These are phyloP conservation scores for Gypsophila paniculata DNA, from an alignment of 179 eudicot genomes.

Conservation along the genomic window DNA sequence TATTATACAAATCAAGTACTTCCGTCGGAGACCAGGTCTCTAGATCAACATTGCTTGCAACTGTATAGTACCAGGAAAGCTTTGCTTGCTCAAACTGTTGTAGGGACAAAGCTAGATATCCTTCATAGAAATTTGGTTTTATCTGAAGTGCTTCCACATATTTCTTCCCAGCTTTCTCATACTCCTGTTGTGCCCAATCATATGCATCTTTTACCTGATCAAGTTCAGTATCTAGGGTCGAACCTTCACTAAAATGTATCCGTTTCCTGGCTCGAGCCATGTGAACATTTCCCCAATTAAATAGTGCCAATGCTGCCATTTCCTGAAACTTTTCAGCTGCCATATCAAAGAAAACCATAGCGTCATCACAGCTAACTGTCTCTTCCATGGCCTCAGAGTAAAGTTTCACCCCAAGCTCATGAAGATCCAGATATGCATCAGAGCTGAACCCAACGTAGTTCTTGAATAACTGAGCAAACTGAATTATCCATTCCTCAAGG, in stretches of 20 bases:
- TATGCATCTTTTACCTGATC: slow-evolving; percentile 48
- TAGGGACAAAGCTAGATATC: slow-evolving; percentile 64
- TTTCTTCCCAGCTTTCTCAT: slow-evolving; percentile 59
- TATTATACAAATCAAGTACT: slow-evolving; percentile 66
- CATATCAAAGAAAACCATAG: slow-evolving; percentile 57
- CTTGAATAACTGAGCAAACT: slow-evolving; percentile 84
- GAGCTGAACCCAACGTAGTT: slow-evolving; percentile 79
- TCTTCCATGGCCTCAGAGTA: slow-evolving; percentile 96
- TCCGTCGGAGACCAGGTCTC: slow-evolving; percentile 67
- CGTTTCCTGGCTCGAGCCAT: slow-evolving; percentile 82
- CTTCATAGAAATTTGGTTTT: slow-evolving; percentile 84
- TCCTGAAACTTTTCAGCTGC: slow-evolving; percentile 88
- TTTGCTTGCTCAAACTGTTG: slow-evolving; percentile 96
- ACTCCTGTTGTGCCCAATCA: slow-evolving; percentile 78
- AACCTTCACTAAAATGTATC: slow-evolving; percentile 53
- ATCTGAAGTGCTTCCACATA: slow-evolving; percentile 75
- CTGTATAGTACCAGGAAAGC: slow-evolving; percentile 77
- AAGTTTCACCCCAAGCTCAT: slow-evolving; percentile 76
- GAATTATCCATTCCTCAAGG: slow-evolving; percentile 80
- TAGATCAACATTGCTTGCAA: slow-evolving; percentile 50
- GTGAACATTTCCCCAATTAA: slow-evolving; percentile 95
- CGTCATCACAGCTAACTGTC: slow-evolving; percentile 74
- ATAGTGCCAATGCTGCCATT: slow-evolving; percentile 87
- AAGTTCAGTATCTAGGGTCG: slow-evolving; percentile 45
- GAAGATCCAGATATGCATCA: slow-evolving; percentile 76